Conservation (phyloP, 768 basidiomycete genomes). For the Amanita rimosa region DNA sequence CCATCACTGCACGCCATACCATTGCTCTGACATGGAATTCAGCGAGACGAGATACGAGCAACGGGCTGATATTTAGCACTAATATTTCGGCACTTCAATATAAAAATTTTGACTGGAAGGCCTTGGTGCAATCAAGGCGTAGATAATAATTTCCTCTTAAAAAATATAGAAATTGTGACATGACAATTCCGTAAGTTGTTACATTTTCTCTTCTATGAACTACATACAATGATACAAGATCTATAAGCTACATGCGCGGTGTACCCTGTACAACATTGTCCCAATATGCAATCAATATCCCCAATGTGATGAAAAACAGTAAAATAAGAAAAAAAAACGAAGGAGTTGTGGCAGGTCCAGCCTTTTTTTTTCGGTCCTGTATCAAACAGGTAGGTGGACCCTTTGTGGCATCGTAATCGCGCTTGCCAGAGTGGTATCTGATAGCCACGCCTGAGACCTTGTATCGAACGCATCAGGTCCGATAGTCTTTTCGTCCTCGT, state of each 20-base stretch:
- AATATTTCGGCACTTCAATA: too few relatives aligned
- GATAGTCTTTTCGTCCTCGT: not conserved
- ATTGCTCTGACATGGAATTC: too few relatives aligned
- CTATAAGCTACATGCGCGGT: not conserved
- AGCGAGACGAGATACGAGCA: too few relatives aligned
- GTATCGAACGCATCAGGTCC: not conserved
- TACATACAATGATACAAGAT: not conserved
- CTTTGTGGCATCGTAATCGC: not conserved
- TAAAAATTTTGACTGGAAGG: too few relatives aligned
- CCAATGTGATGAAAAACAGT: not conserved
- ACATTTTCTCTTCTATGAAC: not conserved
- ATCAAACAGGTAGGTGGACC: constrained; percentile 1
- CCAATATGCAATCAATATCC: not conserved
- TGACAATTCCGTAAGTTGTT: too few relatives aligned
- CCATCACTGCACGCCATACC: too few relatives aligned
- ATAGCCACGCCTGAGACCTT: not conserved
- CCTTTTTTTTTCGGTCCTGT: not conserved
- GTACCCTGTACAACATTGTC: not conserved
- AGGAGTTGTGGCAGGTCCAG: not conserved
- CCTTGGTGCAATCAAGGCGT: too few relatives aligned
- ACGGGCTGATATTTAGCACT: too few relatives aligned
- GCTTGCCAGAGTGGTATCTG: not conserved
- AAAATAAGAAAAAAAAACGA: not conserved
- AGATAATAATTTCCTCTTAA: too few relatives aligned
- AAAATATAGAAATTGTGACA: too few relatives aligned